Evolutionary conservation across 1,284 basidiomycete genomes (phyloP), one percentile per base, ranked within the genome.

Genomic region (Leccinum colubrinum): DNA sequence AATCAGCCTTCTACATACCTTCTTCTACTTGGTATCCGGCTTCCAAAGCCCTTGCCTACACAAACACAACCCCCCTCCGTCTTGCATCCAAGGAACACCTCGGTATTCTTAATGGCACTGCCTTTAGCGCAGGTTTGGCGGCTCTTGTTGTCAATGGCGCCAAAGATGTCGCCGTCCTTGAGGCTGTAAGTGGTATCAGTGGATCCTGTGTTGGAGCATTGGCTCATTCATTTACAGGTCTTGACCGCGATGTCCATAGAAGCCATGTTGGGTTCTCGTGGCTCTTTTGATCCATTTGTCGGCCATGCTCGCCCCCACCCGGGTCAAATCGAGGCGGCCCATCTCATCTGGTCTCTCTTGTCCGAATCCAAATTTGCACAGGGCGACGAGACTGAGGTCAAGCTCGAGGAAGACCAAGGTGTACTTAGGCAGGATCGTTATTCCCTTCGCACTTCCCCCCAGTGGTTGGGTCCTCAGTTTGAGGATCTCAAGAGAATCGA

Each of bases 181-280:
- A 88, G 9, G 64, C 72, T 2, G 74, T 76, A 55, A 60, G 71
- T 67, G 0, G n/a, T 14, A 11, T 50, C 6, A 3, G 0, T 50
- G 1, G 3, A 2, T 27, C 11, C 4, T 30, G n/a, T 20, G 3
- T 30, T 20, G 37, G 9, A 25, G 1, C 14, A 2, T 27, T 7
- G 3, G 12, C 60, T 59, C 33, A 62, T 27, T 12, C 7, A 9
- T 15, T 5, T 0, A 37, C 85, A 94, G 79, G 84, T 90, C 7
- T 84, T 86, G 68, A 95, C 94, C 0, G 93, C 94, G 1, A 85
- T 95, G 82, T 91, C 92, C 15, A 86, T 88, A 11, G 93, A 95
- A 71, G 93, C 93, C 9, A 83, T 92, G 65, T 75, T 85, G 52
- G 92, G 93, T 6, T 83, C 86, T 20, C 84, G 84, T 53, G 88